Conservation (phyloP, 805 yeast genomes). For the Nakazawaea wyomingensis region DNA sequence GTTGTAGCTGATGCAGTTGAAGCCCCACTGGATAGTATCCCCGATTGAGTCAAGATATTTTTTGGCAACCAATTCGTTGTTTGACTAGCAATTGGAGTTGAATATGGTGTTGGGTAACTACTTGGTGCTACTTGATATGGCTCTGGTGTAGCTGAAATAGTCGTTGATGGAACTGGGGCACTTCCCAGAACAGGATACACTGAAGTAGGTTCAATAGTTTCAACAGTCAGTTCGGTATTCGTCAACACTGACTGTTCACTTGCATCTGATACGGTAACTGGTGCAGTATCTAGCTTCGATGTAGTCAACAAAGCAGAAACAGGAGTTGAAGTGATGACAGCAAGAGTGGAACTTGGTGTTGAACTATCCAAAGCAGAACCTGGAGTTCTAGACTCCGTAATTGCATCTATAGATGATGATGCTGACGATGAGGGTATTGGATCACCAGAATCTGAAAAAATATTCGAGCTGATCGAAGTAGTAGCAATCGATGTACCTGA, state of each 20-base stretch:
- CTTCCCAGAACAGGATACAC: no score
- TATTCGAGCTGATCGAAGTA: no score
- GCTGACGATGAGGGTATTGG: neutral
- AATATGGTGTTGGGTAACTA: constrained; percentile 2
- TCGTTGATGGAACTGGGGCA: no score
- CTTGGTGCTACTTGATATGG: neutral
- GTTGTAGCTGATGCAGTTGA: constrained; percentile 21
- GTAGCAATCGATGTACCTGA: neutral
- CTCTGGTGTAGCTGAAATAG: neutral
- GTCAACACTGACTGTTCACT: no score
- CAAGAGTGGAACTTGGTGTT: neutral
- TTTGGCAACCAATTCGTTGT: constrained; percentile 39
- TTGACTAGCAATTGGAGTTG: constrained; percentile 12
- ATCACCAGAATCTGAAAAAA: neutral
- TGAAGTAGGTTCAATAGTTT: no score
- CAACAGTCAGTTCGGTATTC: no score
- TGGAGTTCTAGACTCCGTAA: no score
- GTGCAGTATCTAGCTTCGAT: no score
- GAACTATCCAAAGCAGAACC: neutral
- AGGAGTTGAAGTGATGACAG: neutral
- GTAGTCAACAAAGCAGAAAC: no score
- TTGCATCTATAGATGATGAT: no score
- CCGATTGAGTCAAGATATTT: constrained; percentile 31
- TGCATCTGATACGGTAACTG: no score
- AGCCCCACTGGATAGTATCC: constrained; percentile 17